These are phyloP conservation scores for Royoungia palumana DNA, from an alignment of 768 basidiomycete species.

Conservation along the genomic window DNA sequence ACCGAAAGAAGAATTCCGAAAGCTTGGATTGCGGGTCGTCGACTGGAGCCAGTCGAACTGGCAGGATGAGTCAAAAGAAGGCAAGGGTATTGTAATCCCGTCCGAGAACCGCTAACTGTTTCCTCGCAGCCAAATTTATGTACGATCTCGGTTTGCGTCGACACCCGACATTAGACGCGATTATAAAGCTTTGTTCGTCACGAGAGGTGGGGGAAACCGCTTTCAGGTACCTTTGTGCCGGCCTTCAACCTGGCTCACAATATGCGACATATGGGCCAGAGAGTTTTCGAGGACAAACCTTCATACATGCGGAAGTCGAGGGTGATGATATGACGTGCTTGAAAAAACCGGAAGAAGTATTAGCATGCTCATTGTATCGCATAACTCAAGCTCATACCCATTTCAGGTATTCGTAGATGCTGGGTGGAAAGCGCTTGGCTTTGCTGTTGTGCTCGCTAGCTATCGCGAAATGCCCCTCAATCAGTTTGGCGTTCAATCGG, in stretches of 20 bases:
- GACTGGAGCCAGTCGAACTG: slow-evolving; percentile 88
- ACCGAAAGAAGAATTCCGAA: slow-evolving; percentile 63
- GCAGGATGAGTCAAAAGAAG: slow-evolving; percentile 76
- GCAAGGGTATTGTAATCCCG: slow-evolving; percentile 36
- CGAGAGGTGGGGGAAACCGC: slow-evolving; percentile 50
- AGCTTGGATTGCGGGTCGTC: slow-evolving; percentile 70
- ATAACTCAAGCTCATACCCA: slow-evolving; percentile 48
- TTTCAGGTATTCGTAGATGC: slow-evolving; percentile 2
- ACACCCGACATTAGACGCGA: slow-evolving; percentile 56
- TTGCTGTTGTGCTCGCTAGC: slow-evolving; percentile 54
- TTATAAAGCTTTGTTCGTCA: slow-evolving; percentile 67
- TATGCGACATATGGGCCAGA: slow-evolving; percentile 65
- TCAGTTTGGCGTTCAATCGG: slow-evolving; percentile 62
- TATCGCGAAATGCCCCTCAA: slow-evolving; percentile 44
- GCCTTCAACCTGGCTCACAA: neutral
- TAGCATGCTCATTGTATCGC: slow-evolving; percentile 24
- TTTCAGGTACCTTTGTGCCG: slow-evolving; percentile 71
- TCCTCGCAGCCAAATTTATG: slow-evolving; percentile 63
- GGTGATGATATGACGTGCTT: neutral
- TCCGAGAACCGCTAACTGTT: neutral
- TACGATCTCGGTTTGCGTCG: slow-evolving; percentile 62
- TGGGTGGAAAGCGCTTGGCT: slow-evolving; percentile 58
- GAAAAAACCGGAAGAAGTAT: slow-evolving; percentile 4
- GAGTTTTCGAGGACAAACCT: neutral
- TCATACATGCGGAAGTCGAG: neutral